A percentile compares a stretch with the other conserved stretches of the same genome.
phyloP scores from a whole-genome alignment of 1,139 yeast species.

The Tardiomyces digboiensis region DNA sequence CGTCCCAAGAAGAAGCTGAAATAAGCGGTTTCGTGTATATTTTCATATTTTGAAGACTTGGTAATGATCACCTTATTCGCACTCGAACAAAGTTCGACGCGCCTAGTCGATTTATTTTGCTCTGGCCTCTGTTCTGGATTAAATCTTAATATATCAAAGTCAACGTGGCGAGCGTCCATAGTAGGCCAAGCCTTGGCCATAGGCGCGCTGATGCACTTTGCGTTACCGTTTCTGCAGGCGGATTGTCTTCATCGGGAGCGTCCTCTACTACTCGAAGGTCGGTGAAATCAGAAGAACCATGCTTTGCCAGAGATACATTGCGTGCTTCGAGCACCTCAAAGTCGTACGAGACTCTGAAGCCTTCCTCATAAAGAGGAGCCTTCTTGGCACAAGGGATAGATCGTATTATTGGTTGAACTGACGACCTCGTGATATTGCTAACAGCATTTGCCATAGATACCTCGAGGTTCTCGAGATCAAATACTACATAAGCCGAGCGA shows the following conservation, averaged over 20 bases:
- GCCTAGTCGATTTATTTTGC: no score
- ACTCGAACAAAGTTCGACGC: no score
- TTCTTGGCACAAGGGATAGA: neutral
- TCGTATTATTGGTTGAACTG: slow-evolving; percentile 15
- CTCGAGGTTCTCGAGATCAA: slow-evolving; percentile 53
- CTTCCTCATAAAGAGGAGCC: neutral
- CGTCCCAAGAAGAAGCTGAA: slow-evolving; percentile 99
- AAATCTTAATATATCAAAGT: no score
- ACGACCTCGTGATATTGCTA: slow-evolving; percentile 11
- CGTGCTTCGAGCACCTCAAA: neutral
- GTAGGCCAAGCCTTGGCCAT: no score
- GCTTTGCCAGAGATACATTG: neutral
- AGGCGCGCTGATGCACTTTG: no score
- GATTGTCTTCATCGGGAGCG: neutral
- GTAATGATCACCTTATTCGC: neutral
- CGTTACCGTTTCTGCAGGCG: no score
- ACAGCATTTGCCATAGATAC: slow-evolving; percentile 42
- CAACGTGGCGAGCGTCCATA: no score
- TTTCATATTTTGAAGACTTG: neutral
- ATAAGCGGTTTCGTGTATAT: slow-evolving; percentile 32
- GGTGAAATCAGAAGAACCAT: neutral
- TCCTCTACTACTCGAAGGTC: neutral
- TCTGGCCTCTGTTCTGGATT: no score
- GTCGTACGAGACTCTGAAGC: neutral
- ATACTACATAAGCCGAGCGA: slow-evolving; percentile 61